Conservation (phyloP, 495 filamentous ascomycete species). For the Penicillium coffeae region DNA sequence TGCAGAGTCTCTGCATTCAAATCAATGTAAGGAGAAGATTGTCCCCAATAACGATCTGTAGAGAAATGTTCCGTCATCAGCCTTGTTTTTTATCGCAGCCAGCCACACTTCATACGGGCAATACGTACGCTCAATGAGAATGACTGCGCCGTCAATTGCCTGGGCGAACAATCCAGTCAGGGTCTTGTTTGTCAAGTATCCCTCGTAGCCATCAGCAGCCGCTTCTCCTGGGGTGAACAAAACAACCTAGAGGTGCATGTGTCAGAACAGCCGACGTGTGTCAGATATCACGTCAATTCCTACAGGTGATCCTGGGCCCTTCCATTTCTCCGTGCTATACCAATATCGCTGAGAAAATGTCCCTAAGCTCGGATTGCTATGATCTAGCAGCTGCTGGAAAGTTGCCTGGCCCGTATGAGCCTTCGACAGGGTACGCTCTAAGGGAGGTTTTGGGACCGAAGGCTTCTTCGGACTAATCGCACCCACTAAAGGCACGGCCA, state of each 20-base stretch:
- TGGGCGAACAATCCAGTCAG: slow-evolving; percentile 51
- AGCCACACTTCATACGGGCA: not conserved
- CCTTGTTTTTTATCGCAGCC: not conserved
- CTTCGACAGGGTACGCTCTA: slow-evolving; percentile 6
- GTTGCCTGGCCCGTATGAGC: slow-evolving; percentile 18
- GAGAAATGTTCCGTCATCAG: not conserved
- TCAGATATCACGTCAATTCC: not conserved
- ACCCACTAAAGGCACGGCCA: not conserved
- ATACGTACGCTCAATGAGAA: slow-evolving; percentile 54
- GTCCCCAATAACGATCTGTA: slow-evolving; percentile 58
- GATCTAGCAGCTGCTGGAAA: slow-evolving; percentile 54
- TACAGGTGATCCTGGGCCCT: slow-evolving; percentile 53
- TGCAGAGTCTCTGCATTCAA: slow-evolving; percentile 55
- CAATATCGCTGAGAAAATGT: slow-evolving; percentile 54
- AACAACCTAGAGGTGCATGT: slow-evolving; percentile 35
- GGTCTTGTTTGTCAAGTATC: slow-evolving; percentile 47
- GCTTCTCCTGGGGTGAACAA: slow-evolving; percentile 59
- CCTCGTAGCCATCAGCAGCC: slow-evolving; percentile 41
- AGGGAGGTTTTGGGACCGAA: not conserved
- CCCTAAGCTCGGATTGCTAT: slow-evolving; percentile 46
- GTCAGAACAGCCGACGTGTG: not conserved
- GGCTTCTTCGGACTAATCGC: slow-evolving; percentile 7
- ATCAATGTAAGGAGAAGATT: slow-evolving; percentile 54
- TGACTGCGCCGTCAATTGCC: slow-evolving; percentile 51
- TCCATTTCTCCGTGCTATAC: slow-evolving; percentile 48